Percentiles rank a stretch among this genome's conserved stretches.
Evolutionary conservation across 2,329 filamentous ascomycete genomes (phyloP).

Genomic region (Sclerotinia borealis): DNA sequence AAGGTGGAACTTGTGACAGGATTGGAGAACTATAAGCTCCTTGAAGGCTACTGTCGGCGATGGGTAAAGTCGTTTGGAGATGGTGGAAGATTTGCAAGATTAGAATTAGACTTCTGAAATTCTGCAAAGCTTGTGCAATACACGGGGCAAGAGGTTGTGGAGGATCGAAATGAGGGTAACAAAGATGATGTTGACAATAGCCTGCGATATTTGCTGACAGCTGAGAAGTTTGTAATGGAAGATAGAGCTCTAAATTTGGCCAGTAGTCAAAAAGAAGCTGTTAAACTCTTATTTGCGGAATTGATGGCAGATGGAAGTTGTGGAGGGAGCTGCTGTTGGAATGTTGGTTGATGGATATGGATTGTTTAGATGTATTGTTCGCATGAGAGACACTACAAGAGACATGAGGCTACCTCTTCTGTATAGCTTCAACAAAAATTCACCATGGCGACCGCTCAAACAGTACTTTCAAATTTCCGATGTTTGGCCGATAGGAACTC

Average conservation of each 20-base stretch:
- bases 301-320: neutral
- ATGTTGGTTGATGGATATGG: neutral
- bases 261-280: neutral
- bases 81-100: neutral
- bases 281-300: neutral
- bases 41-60: neutral
- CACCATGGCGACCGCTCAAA: neutral
- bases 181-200: neutral
- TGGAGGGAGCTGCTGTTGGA: neutral
- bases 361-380: too few species aligned
- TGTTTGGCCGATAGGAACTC: neutral
- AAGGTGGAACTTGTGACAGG: neutral
- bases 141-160: neutral
- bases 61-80: neutral
- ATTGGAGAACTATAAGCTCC: neutral
- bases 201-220: neutral
- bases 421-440: neutral
- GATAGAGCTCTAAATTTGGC: too few species aligned
- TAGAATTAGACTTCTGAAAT: neutral
- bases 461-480: neutral
- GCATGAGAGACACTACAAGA: too few species aligned
- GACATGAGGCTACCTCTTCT: neutral
- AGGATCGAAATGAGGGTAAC: too few species aligned
- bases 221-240: neutral
- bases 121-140: neutral